A percentile compares a stretch with the other conserved stretches of the same genome.
Conservation (phyloP, 73 alveolate species). For the Paramecium caudatum region DNA sequence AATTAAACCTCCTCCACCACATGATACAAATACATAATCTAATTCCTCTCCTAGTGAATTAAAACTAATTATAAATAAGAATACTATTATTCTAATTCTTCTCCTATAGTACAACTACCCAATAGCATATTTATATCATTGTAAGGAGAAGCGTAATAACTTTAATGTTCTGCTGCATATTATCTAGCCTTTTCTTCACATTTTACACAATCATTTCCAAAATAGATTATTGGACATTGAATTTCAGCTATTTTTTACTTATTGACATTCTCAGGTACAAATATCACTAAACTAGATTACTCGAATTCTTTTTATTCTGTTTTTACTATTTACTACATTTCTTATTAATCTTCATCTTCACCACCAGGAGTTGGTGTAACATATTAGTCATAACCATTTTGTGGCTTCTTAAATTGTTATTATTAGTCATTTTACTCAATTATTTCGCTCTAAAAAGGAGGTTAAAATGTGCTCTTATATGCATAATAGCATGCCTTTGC, state of each 20-base stretch:
- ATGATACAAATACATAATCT: conserved; percentile 33
- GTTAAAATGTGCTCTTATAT: neutral
- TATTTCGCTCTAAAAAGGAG: neutral
- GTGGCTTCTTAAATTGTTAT: neutral
- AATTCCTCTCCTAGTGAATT: neutral
- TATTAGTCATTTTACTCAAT: neutral
- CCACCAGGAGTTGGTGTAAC: conserved; percentile 4
- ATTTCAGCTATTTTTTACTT: conserved; percentile 21
- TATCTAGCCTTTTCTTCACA: neutral
- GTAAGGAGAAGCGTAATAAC: conserved; percentile 38
- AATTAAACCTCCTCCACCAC: conserved; percentile 47
- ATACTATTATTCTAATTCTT: neutral
- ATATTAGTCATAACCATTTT: neutral
- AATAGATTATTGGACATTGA: neutral
- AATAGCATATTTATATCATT: conserved; percentile 36
- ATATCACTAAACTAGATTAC: neutral
- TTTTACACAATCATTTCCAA: conserved; percentile 14
- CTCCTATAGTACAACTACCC: conserved; percentile 38
- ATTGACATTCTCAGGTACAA: conserved; percentile 34
- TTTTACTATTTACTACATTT: neutral
- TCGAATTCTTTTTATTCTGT: neutral
- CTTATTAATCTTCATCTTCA: neutral
- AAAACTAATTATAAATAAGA: neutral
- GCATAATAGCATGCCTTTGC: conserved; percentile 55
- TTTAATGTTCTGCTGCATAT: neutral